A percentile compares a stretch with the other conserved stretches of the same genome.
Evolutionary conservation across 768 basidiomycete genomes (phyloP).

Genomic region (Boletus sp.): DNA sequence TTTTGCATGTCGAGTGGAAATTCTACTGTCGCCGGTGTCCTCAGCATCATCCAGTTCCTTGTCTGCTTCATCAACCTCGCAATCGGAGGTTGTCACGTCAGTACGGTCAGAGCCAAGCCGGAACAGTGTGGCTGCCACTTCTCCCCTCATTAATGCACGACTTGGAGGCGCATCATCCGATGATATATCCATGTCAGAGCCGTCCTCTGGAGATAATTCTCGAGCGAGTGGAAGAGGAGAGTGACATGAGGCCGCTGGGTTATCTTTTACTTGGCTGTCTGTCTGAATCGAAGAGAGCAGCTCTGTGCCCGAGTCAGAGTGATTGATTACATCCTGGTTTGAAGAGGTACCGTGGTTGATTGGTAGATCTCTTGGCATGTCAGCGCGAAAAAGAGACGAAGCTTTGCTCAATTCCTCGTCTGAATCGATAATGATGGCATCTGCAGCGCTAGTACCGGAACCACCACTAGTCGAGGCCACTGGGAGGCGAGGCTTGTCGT

Average conservation of each 20-base stretch:
- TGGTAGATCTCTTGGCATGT: background rate
- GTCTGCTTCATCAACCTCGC: constrained; percentile 6
- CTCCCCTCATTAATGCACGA: background rate
- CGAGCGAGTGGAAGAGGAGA: constrained; percentile 1
- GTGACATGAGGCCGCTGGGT: background rate
- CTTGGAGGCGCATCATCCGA: background rate
- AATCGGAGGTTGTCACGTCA: constrained; percentile 1
- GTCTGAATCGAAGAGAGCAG: constrained; percentile 5
- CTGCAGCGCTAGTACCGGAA: constrained; percentile 11
- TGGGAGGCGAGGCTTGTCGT: background rate
- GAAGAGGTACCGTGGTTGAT: background rate
- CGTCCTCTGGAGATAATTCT: background rate
- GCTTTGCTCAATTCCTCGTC: constrained; percentile 12
- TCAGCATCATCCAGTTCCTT: background rate
- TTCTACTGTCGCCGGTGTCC: background rate
- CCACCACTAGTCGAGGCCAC: background rate
- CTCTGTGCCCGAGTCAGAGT: constrained; percentile 13
- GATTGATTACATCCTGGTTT: background rate
- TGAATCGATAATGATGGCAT: constrained; percentile 24
- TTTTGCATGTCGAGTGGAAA: constrained; percentile 1
- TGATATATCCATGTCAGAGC: background rate
- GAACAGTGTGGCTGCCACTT: background rate
- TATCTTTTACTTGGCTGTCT: background rate
- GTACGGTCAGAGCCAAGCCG: background rate
- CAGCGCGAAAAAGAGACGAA: background rate